Evolutionary conservation across 768 basidiomycete genomes (phyloP), one percentile per base, ranked within the genome.

Genomic region (Calocybe indica): DNA sequence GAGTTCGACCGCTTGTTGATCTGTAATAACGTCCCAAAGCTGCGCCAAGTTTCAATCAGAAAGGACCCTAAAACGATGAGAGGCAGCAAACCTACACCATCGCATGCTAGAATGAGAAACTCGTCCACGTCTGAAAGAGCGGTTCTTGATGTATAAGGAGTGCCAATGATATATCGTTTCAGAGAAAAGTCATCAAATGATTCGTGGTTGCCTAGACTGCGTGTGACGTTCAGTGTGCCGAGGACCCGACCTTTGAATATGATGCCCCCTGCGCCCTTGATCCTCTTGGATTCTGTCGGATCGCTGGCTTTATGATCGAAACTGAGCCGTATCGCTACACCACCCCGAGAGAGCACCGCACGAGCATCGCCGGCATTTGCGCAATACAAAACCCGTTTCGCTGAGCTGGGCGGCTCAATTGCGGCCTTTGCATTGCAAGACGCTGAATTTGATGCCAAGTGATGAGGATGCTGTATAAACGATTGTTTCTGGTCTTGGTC

Each of bases 271-370:
- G 96, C 96, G 60, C 98, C 96, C 42, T 79, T 93, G 63, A 99
- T 98, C 15, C 96, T 80, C 68, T 96, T 97, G n/a, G 94, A 93
- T 68, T 99, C 96, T 64, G 95, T 92, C 59, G 86, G 85, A 64
- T 99, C 96, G 5, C 87, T 85, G 29, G 96, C 96, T 64, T 99
- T 99, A 74, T 99, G 96, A 62, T 99, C 96, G 62, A 98, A 98
- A n/a, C 95, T 97, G 60, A 99, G 68, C 39, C 96, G 78, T 4
- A 98, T 83, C 4, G 92, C 96, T 56, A 82, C 87, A 30, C 96
- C 96, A 9, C 76, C 80, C 38, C 96, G 85, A 60, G 89, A 94
- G 12, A 99, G 76, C 8, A 99, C 96, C 5, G 87, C 94, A 15
- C 96, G 72, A 5, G 96, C 96, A 61, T 99, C 96, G 7, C 96